Evolutionary conservation across 257 asterid genomes (phyloP).

Genomic region (Euphrasia confusa): DNA sequence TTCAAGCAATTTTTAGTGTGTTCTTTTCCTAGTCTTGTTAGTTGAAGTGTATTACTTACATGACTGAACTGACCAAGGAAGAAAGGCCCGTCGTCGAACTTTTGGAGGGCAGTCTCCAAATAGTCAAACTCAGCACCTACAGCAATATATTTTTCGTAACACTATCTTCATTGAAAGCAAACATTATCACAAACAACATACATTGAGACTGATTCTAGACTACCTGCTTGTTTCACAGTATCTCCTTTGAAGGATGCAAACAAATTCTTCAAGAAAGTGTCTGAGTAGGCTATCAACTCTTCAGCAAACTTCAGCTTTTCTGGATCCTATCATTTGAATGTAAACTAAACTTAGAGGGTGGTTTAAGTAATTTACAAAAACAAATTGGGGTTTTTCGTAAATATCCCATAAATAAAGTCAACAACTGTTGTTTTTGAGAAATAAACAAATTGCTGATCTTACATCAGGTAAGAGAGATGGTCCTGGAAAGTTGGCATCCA

Average conservation of each 20-base stretch:
- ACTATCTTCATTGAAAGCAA: background rate
- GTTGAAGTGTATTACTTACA: constrained; percentile 28
- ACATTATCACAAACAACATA: background rate
- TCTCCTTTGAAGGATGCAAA: constrained; percentile 40
- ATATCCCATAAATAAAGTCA: background rate
- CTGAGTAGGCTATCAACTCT: constrained; percentile 42
- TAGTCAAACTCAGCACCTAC: constrained; percentile 32
- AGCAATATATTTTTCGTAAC: background rate
- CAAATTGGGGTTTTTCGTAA: background rate
- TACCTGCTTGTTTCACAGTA: constrained; percentile 44
- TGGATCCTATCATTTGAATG: constrained; percentile 35
- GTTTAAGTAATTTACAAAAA: no score
- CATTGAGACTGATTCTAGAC: background rate
- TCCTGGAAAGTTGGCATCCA: constrained; percentile 51
- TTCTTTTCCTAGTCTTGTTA: background rate
- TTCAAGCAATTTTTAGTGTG: background rate
- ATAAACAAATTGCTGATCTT: constrained; percentile 14
- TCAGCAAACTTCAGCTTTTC: constrained; percentile 42
- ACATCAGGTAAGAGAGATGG: constrained; percentile 49
- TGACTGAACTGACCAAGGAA: constrained; percentile 62
- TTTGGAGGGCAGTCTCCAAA: constrained; percentile 51
- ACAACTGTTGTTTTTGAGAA: no score
- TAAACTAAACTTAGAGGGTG: no score
- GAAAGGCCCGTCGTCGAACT: constrained; percentile 59
- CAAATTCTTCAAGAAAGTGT: constrained; percentile 26